Base-by-base conservation (phyloP, 2,329 filamentous ascomycete species). In the Didymella arachidicola region DNA sequence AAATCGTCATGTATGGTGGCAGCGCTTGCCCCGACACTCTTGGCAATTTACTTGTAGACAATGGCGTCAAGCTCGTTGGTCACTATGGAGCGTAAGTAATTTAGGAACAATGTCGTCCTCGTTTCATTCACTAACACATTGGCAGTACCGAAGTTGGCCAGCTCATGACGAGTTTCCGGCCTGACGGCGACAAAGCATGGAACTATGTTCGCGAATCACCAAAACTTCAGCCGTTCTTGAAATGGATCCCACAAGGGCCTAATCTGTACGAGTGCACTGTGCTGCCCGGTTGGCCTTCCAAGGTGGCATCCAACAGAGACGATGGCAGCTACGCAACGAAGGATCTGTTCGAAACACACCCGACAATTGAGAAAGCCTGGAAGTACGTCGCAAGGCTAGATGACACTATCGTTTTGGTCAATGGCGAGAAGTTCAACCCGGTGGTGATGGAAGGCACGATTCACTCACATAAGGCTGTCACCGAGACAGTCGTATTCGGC, bases 111-210 rank as follows among this genome's bases (percentile, higher is more conserved):
- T 16, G 12, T 6, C 4, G 14, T 36, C 16, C 22, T 7, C 36
- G 29, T 26, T 14, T 32, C 22, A 14, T 8, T 2, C 11, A 41
- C 39, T 60, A n/a, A 58, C 42, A n/a, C n/a, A 11, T 12, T 60
- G 29, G 62, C 22, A 84, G 81, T 10, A 89, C 86, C 0, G 87
- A 89, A 69, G 84, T 83, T 1, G 86, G 86, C 7, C 84, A 87
- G 66, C 74, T 88, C n/a, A 87, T 88, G 84, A 87, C 84, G 2
- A 87, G 85, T 0, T 82, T 84, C 65, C 78, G 86, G 6, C 77
- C 81, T 0, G 69, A 70, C 1, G 80, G 75, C 1, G 87, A 89
- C 68, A 83, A 81, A 53, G 82, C 79, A 7, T 89, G 87, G 87
- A 84, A 87, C 65, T 89, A 87, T 60, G 73, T 87, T 16, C 76